These are phyloP conservation scores for Leccinum truebloodii DNA, from an alignment of 768 basidiomycete species.

Conservation along the genomic window DNA sequence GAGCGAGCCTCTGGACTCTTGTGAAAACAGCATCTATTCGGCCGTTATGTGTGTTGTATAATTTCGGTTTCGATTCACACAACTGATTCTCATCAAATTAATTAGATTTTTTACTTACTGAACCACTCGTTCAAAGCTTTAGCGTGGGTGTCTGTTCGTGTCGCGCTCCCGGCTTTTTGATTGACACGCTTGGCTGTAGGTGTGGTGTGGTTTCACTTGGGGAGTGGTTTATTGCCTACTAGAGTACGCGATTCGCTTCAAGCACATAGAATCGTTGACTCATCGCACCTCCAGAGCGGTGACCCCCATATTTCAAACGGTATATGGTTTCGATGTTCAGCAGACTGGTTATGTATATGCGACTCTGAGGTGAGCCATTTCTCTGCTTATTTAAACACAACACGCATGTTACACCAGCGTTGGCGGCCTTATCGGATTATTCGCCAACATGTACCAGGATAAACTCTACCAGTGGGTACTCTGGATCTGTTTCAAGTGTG, in stretches of 20 bases:
- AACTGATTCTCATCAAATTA: slow-evolving; percentile 10
- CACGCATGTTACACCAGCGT: slow-evolving; percentile 38
- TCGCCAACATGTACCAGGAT: slow-evolving; percentile 48
- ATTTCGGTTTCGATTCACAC: background rate
- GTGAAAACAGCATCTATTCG: slow-evolving; percentile 70
- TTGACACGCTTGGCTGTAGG: slow-evolving; percentile 32
- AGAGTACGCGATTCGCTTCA: slow-evolving; percentile 38
- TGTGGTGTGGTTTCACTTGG: slow-evolving; percentile 74
- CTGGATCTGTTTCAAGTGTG: slow-evolving; percentile 10
- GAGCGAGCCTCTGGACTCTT: slow-evolving; percentile 50
- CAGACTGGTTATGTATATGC: slow-evolving; percentile 59
- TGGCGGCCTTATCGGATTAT: slow-evolving; percentile 50
- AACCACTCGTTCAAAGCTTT: slow-evolving; percentile 74
- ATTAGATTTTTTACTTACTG: slow-evolving; percentile 36
- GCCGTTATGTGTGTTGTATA: slow-evolving; percentile 57
- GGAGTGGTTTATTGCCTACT: slow-evolving; percentile 70
- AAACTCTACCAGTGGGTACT: slow-evolving; percentile 44
- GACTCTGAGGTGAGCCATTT: slow-evolving; percentile 46
- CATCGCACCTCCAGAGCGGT: slow-evolving; percentile 43
- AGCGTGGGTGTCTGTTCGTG: slow-evolving; percentile 44
- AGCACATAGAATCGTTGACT: background rate
- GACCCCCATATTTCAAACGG: slow-evolving; percentile 50
- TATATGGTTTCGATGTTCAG: slow-evolving; percentile 64
- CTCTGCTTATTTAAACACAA: background rate
- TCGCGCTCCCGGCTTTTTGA: background rate